Conservation (phyloP, 768 basidiomycete genomes). For the Lactifluus rugatus region DNA sequence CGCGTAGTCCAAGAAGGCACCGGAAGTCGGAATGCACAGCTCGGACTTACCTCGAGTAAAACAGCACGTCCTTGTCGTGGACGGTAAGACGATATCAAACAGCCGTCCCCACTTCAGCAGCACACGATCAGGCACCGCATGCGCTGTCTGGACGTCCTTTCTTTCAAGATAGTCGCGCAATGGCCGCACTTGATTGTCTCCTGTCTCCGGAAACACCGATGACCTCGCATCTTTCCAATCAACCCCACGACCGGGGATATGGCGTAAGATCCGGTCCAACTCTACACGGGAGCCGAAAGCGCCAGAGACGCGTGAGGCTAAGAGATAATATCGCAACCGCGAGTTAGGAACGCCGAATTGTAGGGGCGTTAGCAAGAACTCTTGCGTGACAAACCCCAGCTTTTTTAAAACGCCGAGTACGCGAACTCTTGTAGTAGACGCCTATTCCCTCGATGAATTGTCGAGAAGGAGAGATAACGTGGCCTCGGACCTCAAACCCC, state of each 20-base stretch:
- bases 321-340: slow-evolving; percentile 67
- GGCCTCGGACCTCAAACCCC: slow-evolving; percentile 59
- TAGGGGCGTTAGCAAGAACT: slow-evolving; percentile 63
- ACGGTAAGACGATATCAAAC: slow-evolving; percentile 70
- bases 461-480: background rate
- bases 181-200: slow-evolving; percentile 1
- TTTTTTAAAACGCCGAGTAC: slow-evolving; percentile 43
- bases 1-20: background rate
- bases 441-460: slow-evolving; percentile 29
- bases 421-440: slow-evolving; percentile 50
- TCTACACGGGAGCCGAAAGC: slow-evolving; percentile 27
- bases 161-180: slow-evolving; percentile 38
- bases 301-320: slow-evolving; percentile 46
- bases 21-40: background rate
- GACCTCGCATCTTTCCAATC: slow-evolving; percentile 36
- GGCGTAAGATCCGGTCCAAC: slow-evolving; percentile 32
- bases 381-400: slow-evolving; percentile 47
- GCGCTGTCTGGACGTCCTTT: slow-evolving; percentile 10
- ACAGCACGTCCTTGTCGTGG: slow-evolving; percentile 56
- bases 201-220: slow-evolving; percentile 5
- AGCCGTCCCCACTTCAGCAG: slow-evolving; percentile 67
- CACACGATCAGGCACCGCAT: slow-evolving; percentile 48
- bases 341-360: slow-evolving; percentile 81
- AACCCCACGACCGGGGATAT: slow-evolving; percentile 41
- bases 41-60: slow-evolving; percentile 60